Base-by-base conservation (phyloP, 768 basidiomycete species). In the Leccinellum luteum region DNA sequence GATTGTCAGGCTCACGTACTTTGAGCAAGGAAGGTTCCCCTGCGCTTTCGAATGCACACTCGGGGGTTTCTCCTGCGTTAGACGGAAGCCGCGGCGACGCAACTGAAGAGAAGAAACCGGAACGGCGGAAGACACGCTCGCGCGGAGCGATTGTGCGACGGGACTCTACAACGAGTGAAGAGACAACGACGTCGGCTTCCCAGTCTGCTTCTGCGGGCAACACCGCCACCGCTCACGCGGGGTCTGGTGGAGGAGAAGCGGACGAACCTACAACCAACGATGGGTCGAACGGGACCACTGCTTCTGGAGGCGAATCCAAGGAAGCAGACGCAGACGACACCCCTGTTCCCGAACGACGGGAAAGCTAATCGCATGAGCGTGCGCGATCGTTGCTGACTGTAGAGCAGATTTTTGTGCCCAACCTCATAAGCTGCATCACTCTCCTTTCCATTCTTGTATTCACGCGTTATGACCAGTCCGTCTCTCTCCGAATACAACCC, bases 101-200 rank as follows among this genome's bases (percentile, higher is more conserved):
- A 10, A 52, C 3, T 32, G 61, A 68, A 59, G 67, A 67, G 55
- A 63, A 59, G 63, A 64, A 60, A 51, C 59, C 69, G 0, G 78
- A 77, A 56, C 76, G 83, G 52, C 76, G 83, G 47, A 74, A 79
- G 54, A 78, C 81, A 32, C 76, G 83, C 50, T 76, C 81, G 15
- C 75, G 76, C 60, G 78, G 70, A 53, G 69, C 62, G 21, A 52
- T 65, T 27, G 76, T 69, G 61, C 75, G 82, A 19, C 73, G 80
- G 48, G 78, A 78, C 57, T 86, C 85, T 3, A 81, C 76, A 54
- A 76, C 78, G 17, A 85, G 84, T 58, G 82, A 81, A 56, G 77
- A 79, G 1, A 76, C 78, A 6, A 62, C 56, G 28, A 73, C 74
- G 12, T 76, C 76, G 5, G 64, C 63, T 14, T 72, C 76, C 4